phyloP scores from a whole-genome alignment of 345 rosid species.

The Citrus australasica region DNA sequence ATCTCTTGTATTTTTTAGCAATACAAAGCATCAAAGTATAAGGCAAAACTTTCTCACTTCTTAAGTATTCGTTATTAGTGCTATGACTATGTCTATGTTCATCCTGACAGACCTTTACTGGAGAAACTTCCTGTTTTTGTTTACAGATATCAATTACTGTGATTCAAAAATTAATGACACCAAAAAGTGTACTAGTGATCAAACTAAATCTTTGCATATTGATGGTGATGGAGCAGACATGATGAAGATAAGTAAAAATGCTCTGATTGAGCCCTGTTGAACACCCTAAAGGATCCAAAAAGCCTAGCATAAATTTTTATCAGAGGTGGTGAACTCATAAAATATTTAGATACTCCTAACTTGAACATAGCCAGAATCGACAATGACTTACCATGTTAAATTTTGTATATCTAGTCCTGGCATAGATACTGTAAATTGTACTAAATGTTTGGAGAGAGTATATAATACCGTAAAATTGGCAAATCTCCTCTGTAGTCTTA shows the following conservation, averaged over 20 bases:
- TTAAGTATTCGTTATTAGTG: background rate
- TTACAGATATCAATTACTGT: background rate
- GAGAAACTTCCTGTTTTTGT: background rate
- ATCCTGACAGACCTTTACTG: background rate
- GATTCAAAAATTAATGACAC: background rate
- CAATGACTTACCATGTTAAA: background rate
- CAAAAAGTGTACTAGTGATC: background rate
- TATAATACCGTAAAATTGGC: conserved; percentile 64
- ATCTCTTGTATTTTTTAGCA: background rate
- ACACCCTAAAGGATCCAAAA: background rate
- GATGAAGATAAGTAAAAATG: background rate
- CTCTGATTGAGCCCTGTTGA: background rate
- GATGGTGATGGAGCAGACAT: background rate
- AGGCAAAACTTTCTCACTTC: background rate
- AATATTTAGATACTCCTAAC: background rate
- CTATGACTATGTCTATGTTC: background rate
- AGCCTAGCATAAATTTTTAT: background rate
- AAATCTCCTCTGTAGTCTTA: conserved; percentile 76
- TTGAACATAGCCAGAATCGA: background rate
- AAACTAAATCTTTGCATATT: background rate
- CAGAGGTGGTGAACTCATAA: background rate
- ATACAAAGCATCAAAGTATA: background rate
- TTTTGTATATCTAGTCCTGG: conserved; percentile 1
- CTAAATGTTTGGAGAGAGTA: background rate
- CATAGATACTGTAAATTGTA: background rate